A percentile compares a stretch with the other conserved stretches of the same genome.
These are phyloP conservation scores for Mycoemilia scoparia DNA, from an alignment of 192 early-diverging fungal species.

Conservation along the genomic window DNA sequence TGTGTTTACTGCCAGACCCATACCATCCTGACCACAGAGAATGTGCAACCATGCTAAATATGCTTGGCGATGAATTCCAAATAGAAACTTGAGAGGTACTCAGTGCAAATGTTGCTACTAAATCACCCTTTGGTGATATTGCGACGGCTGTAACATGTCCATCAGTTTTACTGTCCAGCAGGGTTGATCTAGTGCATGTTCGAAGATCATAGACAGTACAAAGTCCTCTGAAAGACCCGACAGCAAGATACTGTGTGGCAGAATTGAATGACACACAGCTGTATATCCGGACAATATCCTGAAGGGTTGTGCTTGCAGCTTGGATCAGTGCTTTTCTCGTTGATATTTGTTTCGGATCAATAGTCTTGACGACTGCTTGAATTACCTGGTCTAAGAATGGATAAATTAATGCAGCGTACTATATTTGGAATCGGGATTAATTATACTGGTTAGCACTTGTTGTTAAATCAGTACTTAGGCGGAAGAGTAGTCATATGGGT, in stretches of 20 bases:
- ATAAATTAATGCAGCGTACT: slow-evolving; percentile 10
- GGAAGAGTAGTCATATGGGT: no score
- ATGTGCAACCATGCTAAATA: slow-evolving; percentile 22
- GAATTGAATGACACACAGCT: slow-evolving; percentile 22
- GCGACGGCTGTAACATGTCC: slow-evolving; percentile 19
- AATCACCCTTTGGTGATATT: slow-evolving; percentile 19
- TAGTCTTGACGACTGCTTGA: slow-evolving; percentile 15
- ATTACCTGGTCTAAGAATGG: slow-evolving; percentile 13
- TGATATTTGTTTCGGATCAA: slow-evolving; percentile 19
- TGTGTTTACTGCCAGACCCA: no score
- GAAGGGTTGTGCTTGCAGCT: slow-evolving; percentile 24
- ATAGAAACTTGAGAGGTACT: slow-evolving; percentile 13
- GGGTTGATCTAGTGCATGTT: slow-evolving; percentile 18
- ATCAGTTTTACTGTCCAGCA: slow-evolving; percentile 7
- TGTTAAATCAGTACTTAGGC: no score
- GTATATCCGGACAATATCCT: slow-evolving; percentile 18
- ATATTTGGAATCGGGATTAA: no score
- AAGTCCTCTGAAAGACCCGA: slow-evolving; percentile 15
- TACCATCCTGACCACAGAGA: no score
- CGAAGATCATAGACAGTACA: slow-evolving; percentile 24
- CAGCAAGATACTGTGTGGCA: slow-evolving; percentile 16
- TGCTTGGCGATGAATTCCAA: slow-evolving; percentile 27
- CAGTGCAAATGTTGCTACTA: slow-evolving; percentile 28
- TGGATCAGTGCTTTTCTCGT: slow-evolving; percentile 13
- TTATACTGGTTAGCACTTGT: no score